Base-by-base conservation (phyloP, 2,329 filamentous ascomycete genomes). In the Stagonosporopsis cucurbitacearum region DNA sequence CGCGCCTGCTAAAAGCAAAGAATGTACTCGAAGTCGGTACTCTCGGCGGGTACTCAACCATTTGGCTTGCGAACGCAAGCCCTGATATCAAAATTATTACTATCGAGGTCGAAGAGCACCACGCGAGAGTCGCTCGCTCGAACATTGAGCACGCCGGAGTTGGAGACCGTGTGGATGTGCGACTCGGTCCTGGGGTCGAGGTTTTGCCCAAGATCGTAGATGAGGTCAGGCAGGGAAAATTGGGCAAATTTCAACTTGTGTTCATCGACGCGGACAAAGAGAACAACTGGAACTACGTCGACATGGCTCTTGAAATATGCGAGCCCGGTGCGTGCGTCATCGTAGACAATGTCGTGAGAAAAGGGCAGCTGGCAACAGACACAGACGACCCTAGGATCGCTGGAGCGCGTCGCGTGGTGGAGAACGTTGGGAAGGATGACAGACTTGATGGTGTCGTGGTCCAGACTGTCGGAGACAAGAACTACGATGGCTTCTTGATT, bases 231-330 rank as follows among this genome's bases (percentile, higher is more conserved):
- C 41, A 50, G 1, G 77, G 77, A 2, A 73, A 71, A 56, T 59
- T 78, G 1, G 70, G 70, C 11, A 70, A 71, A 40, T 83, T 82
- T 55, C 81, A 81, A 51, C 74, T 85, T 57, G 77, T 80, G 1
- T 84, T 84, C 54, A 80, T 85, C 32, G 82, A 85, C 64, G 82
- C 82, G 6, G 79, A 81, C 42, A 82, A 81, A 70, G 71, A 73
- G 39, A 79, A 81, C 58, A 81, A 82, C 51, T 79, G 75, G 72
- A 74, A 75, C 25, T 82, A 83, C 57, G 81, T 84, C 39, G 74
- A 83, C 50, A 70, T 70, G 60, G 78, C 78, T 2, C 66, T 80
- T 19, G 73, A 72, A 30, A 70, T 83, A 65, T 74, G 71, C 0
- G 71, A 75, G n/a, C 59, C 64, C 0, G 74, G 77, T 0, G 78